phyloP scores from a whole-genome alignment of 257 asterid genomes.

The Solanum pinnatisectum region DNA sequence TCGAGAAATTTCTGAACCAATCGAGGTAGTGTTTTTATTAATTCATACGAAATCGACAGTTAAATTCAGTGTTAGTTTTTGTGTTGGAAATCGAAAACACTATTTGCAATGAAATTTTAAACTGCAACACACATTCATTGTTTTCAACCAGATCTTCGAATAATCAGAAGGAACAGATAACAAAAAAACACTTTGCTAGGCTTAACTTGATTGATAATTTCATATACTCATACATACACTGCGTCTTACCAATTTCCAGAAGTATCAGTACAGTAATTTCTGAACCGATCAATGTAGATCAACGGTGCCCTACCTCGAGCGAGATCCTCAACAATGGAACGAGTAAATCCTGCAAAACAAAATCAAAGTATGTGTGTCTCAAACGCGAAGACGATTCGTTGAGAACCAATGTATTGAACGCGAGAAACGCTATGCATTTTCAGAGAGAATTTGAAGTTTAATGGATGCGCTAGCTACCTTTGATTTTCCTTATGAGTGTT shows the following conservation, averaged over 20 bases:
- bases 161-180: neutral
- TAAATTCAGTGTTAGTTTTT: neutral
- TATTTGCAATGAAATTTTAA: neutral
- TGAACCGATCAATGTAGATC: slow-evolving; percentile 50
- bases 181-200: neutral
- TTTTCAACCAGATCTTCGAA: neutral
- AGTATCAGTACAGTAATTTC: slow-evolving; percentile 51
- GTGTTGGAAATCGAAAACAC: neutral
- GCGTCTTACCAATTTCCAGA: slow-evolving; percentile 45
- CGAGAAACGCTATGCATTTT: neutral
- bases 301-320: slow-evolving; percentile 40
- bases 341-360: slow-evolving; percentile 45
- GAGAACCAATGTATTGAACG: neutral
- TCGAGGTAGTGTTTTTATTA: slow-evolving; percentile 13
- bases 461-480: slow-evolving; percentile 21
- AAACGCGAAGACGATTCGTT: neutral
- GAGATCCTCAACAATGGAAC: slow-evolving; percentile 52
- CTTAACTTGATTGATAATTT: neutral
- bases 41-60: neutral
- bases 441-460: neutral
- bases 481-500: slow-evolving; percentile 37
- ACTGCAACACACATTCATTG: neutral
- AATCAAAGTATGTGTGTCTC: neutral
- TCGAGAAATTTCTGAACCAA: slow-evolving; percentile 61
- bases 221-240: neutral